These are phyloP conservation scores for Daedaleopsis sinensis DNA, from an alignment of 768 basidiomycete genomes.

Conservation along the genomic window DNA sequence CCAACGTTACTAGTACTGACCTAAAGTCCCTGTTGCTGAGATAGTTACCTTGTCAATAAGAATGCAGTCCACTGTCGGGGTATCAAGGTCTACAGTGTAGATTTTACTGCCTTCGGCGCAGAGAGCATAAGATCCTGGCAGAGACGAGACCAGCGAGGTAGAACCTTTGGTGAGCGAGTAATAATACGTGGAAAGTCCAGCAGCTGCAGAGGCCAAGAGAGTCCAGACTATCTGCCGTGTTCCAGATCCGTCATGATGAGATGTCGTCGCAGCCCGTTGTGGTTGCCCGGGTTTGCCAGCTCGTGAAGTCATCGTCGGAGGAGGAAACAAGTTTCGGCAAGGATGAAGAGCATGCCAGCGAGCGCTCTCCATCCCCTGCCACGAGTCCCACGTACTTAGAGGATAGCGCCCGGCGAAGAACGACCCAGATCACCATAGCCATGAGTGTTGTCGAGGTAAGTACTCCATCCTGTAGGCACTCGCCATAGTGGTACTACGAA, in stretches of 20 bases:
- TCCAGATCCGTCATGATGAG: background rate
- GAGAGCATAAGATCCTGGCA: conserved; percentile 51
- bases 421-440: too few relatives aligned
- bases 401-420: too few relatives aligned
- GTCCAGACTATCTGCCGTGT: conserved; percentile 15
- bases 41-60: conserved; percentile 53
- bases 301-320: background rate
- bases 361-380: too few relatives aligned
- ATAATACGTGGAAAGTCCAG: conserved; percentile 19
- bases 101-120: conserved; percentile 57
- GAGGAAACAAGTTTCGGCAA: too few relatives aligned
- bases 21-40: conserved; percentile 47
- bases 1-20: conserved; percentile 32
- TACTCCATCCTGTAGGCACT: too few relatives aligned
- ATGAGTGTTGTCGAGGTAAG: too few relatives aligned
- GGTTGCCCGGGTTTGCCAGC: too few relatives aligned
- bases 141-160: background rate
- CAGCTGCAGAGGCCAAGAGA: conserved; percentile 18
- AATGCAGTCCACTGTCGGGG: conserved; percentile 64
- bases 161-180: conserved; percentile 4
- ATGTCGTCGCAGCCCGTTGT: background rate
- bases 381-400: too few relatives aligned
- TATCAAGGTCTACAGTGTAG: conserved; percentile 66
- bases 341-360: too few relatives aligned
- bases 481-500: too few relatives aligned